Evolutionary conservation across 2,329 filamentous ascomycete genomes (phyloP), one percentile per base, ranked within the genome.

Genomic region (Scedosporium dehoogii): DNA sequence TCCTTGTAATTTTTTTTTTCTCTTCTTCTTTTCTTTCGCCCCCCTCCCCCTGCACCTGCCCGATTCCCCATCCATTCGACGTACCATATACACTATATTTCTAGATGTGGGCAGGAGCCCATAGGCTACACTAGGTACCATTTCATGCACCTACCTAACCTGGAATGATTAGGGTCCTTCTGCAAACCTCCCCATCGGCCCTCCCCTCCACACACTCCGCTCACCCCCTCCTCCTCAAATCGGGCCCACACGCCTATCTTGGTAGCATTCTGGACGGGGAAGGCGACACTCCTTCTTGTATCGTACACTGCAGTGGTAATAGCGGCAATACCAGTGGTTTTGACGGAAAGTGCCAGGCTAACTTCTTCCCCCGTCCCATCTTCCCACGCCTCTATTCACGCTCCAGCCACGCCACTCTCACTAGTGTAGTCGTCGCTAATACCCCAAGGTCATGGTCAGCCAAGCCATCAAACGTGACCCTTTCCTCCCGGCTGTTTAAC

Each of bases 121-220:
- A 10, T 25, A 25, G 6, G 51, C 12, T 21, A n/a, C 23, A 9
- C 51, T 25, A 27, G 12, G 44, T 23, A 21, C 25, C 51, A 55
- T 55, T 23, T 27, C 25, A 33, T 58, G 55, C 55, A 58, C 55
- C 55, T 58, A 29, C 55, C 55, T 33, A 33, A 58, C 55, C 55
- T 58, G 55, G 55, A 58, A 58, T 58, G 29, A 41, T 33, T 14
- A 58, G 29, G 55, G 55, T 33, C 55, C 55, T 58, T 58, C 55
- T 58, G 55, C 27, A 33, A 33, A 41, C 55, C 55, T 58, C 16
- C 55, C 55, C 55, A 38, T 58, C 55, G 27, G 18, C 16, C 14
- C 29, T 58, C 55, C 10, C 27, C 29, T 38, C 14, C 27, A 10
- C 23, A 33, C 27, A n/a, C 29, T 58, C 55, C 55, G 16, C 14